phyloP scores from a whole-genome alignment of 176 grass and related monocot species.

The Avena eriantha region DNA sequence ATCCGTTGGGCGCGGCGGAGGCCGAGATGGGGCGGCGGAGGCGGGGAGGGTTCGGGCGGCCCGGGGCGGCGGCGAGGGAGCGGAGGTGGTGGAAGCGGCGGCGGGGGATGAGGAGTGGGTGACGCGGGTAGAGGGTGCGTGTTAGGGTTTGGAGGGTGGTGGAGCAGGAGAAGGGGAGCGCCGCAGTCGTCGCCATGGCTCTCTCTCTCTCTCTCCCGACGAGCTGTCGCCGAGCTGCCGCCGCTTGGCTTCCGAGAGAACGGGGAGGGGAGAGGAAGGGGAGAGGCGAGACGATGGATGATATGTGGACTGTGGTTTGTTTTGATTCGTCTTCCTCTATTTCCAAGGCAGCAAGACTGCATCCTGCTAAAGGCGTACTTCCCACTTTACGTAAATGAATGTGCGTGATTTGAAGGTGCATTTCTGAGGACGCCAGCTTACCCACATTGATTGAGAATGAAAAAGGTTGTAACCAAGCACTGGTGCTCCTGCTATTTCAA shows the following conservation, averaged over 20 bases:
- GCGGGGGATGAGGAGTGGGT: conserved; percentile 28
- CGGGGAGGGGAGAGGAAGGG: conserved; percentile 5
- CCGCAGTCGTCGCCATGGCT: conserved; percentile 53
- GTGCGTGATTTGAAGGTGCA: no score
- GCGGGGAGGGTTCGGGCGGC: conserved; percentile 24
- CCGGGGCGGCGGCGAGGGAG: conserved; percentile 37
- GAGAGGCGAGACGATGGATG: conserved; percentile 29
- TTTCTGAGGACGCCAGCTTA: no score
- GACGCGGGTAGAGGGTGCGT: conserved; percentile 44
- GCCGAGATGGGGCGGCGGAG: conserved; percentile 39
- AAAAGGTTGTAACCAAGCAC: no score
- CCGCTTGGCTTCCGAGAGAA: conserved; percentile 2
- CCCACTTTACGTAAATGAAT: neutral
- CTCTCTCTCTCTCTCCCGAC: neutral
- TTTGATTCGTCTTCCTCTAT: conserved; percentile 19
- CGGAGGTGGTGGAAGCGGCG: conserved; percentile 37
- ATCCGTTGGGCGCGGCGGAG: conserved; percentile 46
- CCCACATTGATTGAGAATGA: no score
- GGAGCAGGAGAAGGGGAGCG: conserved; percentile 63
- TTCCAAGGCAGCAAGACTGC: neutral
- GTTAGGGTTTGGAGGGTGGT: conserved; percentile 60
- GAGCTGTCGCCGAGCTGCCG: conserved; percentile 33
- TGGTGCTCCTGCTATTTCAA: no score
- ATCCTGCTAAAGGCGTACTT: neutral
- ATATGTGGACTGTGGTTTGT: conserved; percentile 26